phyloP scores from a whole-genome alignment of 2,329 filamentous ascomycete genomes.

The Mycosphaerella sp. region DNA sequence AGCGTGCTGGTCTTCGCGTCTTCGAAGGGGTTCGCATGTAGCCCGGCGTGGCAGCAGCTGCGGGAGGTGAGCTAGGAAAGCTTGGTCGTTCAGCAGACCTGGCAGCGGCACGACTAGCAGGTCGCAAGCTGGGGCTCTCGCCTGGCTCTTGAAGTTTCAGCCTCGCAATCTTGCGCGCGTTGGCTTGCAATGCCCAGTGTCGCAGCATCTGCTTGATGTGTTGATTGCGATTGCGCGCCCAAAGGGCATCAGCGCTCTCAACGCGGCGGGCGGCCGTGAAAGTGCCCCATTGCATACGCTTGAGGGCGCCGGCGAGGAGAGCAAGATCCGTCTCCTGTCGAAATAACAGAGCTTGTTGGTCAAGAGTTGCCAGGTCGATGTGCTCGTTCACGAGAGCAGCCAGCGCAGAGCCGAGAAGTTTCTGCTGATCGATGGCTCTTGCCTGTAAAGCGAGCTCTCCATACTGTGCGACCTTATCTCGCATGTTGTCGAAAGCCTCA shows the following conservation, averaged over 20 bases:
- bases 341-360: constrained; percentile 43
- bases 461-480: constrained; percentile 24
- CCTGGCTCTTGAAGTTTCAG: not conserved
- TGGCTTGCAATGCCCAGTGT: constrained; percentile 48
- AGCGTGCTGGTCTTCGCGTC: constrained; percentile 22
- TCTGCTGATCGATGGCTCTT: constrained; percentile 24
- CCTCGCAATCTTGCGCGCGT: constrained; percentile 23
- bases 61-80: constrained; percentile 20
- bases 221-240: constrained; percentile 48
- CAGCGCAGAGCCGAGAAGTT: constrained; percentile 33
- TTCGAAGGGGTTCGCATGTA: constrained; percentile 45
- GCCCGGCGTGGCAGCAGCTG: constrained; percentile 23
- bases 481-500: constrained; percentile 36
- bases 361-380: constrained; percentile 27
- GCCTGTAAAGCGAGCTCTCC: constrained; percentile 33
- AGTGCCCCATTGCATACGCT: constrained; percentile 52
- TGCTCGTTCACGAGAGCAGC: constrained; percentile 29
- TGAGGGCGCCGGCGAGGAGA: constrained; percentile 45
- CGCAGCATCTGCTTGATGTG: constrained; percentile 52
- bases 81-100: constrained; percentile 20
- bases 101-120: constrained; percentile 27
- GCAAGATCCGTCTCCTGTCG: constrained; percentile 44
- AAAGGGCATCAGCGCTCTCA: constrained; percentile 50
- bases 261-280: constrained; percentile 50
- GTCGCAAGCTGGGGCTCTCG: constrained; percentile 28